A percentile compares a stretch with the other conserved stretches of the same genome.
Conservation (phyloP, 345 rosid species). For the Dipteronia sinensis region DNA sequence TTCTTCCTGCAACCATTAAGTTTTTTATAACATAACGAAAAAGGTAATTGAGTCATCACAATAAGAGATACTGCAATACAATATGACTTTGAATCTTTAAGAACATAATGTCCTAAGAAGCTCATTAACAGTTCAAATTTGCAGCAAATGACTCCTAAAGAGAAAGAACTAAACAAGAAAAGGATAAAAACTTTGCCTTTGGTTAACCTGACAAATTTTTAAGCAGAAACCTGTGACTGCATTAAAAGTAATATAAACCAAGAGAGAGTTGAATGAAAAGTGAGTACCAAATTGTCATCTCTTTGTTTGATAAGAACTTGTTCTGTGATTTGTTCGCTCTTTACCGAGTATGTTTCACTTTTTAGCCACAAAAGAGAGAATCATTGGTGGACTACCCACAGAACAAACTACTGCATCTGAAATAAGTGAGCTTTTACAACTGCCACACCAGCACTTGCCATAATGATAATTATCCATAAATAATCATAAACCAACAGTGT, state of each 20-base stretch:
- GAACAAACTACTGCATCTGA: conserved; percentile 19
- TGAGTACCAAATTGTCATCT: background rate
- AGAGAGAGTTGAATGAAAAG: background rate
- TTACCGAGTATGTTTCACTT: conserved; percentile 4
- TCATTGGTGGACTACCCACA: conserved; percentile 13
- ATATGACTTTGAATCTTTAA: background rate
- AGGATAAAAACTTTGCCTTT: conserved; percentile 13
- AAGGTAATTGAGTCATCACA: background rate
- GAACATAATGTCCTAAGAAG: background rate
- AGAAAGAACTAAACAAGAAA: background rate
- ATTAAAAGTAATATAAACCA: conserved; percentile 18
- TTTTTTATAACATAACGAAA: conserved; percentile 4
- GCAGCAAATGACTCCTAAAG: background rate
- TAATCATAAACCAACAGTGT: background rate
- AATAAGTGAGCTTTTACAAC: conserved; percentile 19
- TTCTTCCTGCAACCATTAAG: conserved; percentile 13
- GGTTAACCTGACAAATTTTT: background rate
- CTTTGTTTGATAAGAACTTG: background rate
- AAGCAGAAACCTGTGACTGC: conserved; percentile 17
- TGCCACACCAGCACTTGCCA: conserved; percentile 7
- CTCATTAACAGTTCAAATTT: background rate
- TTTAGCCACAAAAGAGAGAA: conserved; percentile 9
- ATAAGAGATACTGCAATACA: background rate
- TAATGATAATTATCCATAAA: conserved; percentile 7
- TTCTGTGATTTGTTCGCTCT: background rate